Evolutionary conservation across 257 asterid species (phyloP).

Genomic region (Lycium ferocissimum): DNA sequence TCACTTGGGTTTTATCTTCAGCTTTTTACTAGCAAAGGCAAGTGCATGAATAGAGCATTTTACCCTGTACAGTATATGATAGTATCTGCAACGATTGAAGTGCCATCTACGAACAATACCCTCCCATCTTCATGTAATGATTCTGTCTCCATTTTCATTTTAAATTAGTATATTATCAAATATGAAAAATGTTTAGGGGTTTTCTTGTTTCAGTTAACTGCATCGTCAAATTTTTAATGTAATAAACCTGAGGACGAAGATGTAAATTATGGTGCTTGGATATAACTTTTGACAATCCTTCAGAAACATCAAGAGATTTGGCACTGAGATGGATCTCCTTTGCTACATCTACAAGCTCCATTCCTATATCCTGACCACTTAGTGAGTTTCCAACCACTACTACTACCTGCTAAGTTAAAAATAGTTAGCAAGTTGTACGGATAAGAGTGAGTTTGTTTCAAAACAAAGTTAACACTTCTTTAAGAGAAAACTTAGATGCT

Average conservation of each 20-base stretch:
- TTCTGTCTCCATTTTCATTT: slow-evolving; percentile 60
- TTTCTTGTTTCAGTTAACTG: slow-evolving; percentile 10
- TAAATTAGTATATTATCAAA: background rate
- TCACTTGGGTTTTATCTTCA: background rate
- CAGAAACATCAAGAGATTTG: slow-evolving; percentile 53
- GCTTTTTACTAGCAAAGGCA: background rate
- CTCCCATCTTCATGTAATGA: slow-evolving; percentile 77
- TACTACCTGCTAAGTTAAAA: slow-evolving; percentile 60
- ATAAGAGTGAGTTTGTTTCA: slow-evolving; percentile 33
- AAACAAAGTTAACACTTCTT: slow-evolving; percentile 42
- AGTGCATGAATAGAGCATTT: background rate
- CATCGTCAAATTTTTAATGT: background rate
- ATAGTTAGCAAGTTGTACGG: background rate
- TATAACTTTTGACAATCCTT: slow-evolving; percentile 74
- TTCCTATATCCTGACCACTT: slow-evolving; percentile 88
- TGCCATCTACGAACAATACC: slow-evolving; percentile 69
- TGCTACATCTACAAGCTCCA: slow-evolving; percentile 80
- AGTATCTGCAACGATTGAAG: slow-evolving; percentile 67
- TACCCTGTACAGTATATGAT: slow-evolving; percentile 91
- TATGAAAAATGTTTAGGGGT: background rate
- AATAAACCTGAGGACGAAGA: slow-evolving; percentile 69
- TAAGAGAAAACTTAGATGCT: background rate
- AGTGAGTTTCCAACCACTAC: slow-evolving; percentile 82
- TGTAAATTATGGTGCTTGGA: slow-evolving; percentile 62
- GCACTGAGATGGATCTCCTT: slow-evolving; percentile 75